Evolutionary conservation across 75 land plant species (phyloP).

Genomic region (Ceratopteris richardii): DNA sequence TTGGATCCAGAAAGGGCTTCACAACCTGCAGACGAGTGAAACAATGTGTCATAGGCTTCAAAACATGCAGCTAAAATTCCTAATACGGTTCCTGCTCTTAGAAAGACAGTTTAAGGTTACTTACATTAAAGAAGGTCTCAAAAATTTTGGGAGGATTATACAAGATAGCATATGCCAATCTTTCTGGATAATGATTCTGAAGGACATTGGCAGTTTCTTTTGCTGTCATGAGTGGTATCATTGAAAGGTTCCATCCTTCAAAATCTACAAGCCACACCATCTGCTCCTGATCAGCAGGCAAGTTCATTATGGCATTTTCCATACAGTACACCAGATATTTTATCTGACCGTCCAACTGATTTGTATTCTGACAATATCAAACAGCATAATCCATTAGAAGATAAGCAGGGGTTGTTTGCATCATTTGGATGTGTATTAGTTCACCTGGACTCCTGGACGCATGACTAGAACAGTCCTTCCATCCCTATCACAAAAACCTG

Average conservation of each 20-base stretch:
- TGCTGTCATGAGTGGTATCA: conserved; percentile 53
- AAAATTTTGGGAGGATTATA: conserved; percentile 72
- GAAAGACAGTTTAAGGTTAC: no score
- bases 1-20: conserved; percentile 82
- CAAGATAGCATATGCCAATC: conserved; percentile 50
- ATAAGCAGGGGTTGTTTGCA: background rate
- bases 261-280: conserved; percentile 82
- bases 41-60: no score
- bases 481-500: conserved; percentile 15
- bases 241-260: conserved; percentile 36
- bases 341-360: conserved; percentile 48
- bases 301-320: conserved; percentile 71
- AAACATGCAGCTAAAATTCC: no score
- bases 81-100: no score
- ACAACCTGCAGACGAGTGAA: conserved; percentile 54
- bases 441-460: conserved; percentile 39
- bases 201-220: conserved; percentile 62
- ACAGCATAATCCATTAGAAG: no score
- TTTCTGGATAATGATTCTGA: conserved; percentile 66
- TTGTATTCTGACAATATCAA: conserved; percentile 69
- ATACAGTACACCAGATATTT: conserved; percentile 62
- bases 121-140: conserved; percentile 64
- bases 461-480: conserved; percentile 32
- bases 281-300: conserved; percentile 56
- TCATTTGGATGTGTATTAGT: background rate